Evolutionary conservation across 768 basidiomycete species (phyloP).

Genomic region (Termitomyces sp.): DNA sequence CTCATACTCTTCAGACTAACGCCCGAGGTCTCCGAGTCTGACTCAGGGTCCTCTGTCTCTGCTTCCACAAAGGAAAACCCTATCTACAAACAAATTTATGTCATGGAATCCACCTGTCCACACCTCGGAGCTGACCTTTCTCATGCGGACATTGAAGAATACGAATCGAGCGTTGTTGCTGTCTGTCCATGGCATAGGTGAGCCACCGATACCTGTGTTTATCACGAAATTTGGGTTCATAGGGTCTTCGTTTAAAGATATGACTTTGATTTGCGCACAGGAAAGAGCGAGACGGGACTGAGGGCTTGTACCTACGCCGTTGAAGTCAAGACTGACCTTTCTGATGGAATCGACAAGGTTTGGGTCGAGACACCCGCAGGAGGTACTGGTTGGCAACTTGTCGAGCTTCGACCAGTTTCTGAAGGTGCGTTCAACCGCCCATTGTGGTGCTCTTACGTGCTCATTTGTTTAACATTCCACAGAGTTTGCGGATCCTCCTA

Average conservation of each 20-base stretch:
- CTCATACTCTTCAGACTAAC: conserved; percentile 65
- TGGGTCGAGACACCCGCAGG: conserved; percentile 58
- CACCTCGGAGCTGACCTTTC: conserved; percentile 80
- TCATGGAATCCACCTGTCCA: conserved; percentile 79
- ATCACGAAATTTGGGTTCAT: background rate
- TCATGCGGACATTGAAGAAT: conserved; percentile 77
- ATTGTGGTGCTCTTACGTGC: background rate
- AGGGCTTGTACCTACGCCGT: conserved; percentile 66
- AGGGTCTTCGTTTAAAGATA: conserved; percentile 44
- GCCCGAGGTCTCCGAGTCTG: conserved; percentile 20
- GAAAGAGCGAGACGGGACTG: conserved; percentile 67
- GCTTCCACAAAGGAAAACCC: conserved; percentile 3
- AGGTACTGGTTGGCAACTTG: conserved; percentile 56
- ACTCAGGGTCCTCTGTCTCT: background rate
- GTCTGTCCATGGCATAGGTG: conserved; percentile 80
- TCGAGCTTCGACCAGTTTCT: conserved; percentile 69
- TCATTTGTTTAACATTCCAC: background rate
- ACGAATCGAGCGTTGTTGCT: conserved; percentile 54
- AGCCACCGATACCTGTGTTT: conserved; percentile 7
- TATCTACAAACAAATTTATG: conserved; percentile 52
- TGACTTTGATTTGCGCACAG: conserved; percentile 70
- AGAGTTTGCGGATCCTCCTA: conserved; percentile 68
- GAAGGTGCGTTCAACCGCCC: conserved; percentile 44
- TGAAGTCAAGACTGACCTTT: conserved; percentile 39
- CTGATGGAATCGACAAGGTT: conserved; percentile 41